Evolutionary conservation across 257 asterid species (phyloP).

Genomic region (Przewalskia tangutica): DNA sequence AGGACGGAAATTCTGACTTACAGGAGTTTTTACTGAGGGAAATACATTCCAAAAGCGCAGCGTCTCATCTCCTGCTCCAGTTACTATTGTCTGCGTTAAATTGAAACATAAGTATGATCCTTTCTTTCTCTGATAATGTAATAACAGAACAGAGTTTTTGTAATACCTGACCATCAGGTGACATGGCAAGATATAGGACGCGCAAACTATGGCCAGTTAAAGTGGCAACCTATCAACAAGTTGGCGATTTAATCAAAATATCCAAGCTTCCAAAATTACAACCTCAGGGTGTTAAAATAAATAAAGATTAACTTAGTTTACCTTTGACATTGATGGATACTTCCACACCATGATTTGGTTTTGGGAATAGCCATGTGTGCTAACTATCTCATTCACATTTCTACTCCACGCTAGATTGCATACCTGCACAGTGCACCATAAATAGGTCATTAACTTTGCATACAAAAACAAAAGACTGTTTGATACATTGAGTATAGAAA

Average conservation of each 20-base stretch:
- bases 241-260: neutral
- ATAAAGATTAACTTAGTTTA: neutral
- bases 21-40: constrained; percentile 77
- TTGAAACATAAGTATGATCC: neutral
- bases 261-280: neutral
- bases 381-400: constrained; percentile 88
- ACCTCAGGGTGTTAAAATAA: neutral
- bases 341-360: constrained; percentile 98
- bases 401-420: constrained; percentile 97
- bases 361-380: constrained; percentile 98
- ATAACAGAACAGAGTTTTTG: neutral
- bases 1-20: constrained; percentile 20
- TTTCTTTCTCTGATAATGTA: neutral
- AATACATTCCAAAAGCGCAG: constrained; percentile 86
- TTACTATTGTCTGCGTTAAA: constrained; percentile 67
- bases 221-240: constrained; percentile 61
- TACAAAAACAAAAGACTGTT: neutral
- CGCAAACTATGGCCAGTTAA: constrained; percentile 86
- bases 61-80: constrained; percentile 98
- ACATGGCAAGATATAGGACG: constrained; percentile 83
- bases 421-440: constrained; percentile 30
- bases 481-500: too few species aligned
- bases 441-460: neutral
- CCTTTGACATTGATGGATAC: constrained; percentile 93
- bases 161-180: constrained; percentile 99